phyloP scores from a whole-genome alignment of 2,329 filamentous ascomycete species.

The Arthroderma sp. region DNA sequence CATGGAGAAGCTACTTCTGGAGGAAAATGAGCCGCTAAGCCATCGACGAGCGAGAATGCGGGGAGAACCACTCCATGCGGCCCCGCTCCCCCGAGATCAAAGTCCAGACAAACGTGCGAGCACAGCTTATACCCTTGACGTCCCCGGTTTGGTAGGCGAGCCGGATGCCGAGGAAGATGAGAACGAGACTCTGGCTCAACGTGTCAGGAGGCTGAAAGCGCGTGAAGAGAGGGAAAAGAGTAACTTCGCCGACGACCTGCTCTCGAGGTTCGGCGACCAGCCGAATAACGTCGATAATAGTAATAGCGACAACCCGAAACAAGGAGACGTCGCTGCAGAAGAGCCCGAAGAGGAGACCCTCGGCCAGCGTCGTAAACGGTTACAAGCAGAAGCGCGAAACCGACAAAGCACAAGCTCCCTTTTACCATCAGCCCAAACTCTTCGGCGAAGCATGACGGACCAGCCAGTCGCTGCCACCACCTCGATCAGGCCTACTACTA shows the following conservation, averaged over 20 bases:
- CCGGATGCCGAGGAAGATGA: slow-evolving; percentile 18
- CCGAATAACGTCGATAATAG: slow-evolving; percentile 1
- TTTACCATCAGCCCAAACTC: neutral
- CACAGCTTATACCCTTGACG: slow-evolving; percentile 22
- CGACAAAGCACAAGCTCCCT: neutral
- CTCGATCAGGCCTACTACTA: too few species aligned
- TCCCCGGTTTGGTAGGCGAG: slow-evolving; percentile 14
- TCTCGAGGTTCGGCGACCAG: slow-evolving; percentile 25
- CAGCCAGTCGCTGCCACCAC: too few species aligned
- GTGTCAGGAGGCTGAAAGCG: slow-evolving; percentile 27
- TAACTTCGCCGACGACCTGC: slow-evolving; percentile 32
- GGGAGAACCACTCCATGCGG: slow-evolving; percentile 37
- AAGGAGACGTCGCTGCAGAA: slow-evolving; percentile 8
- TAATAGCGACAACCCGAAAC: slow-evolving; percentile 1
- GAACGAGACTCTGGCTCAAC: slow-evolving; percentile 34
- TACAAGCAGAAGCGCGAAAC: slow-evolving; percentile 27
- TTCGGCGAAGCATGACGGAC: too few species aligned
- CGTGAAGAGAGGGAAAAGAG: slow-evolving; percentile 13
- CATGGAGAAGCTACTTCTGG: slow-evolving; percentile 59
- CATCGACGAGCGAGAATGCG: slow-evolving; percentile 61
- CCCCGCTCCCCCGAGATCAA: slow-evolving; percentile 7
- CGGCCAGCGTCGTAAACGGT: slow-evolving; percentile 32
- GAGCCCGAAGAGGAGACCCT: slow-evolving; percentile 30
- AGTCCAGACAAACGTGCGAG: slow-evolving; percentile 18
- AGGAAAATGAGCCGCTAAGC: slow-evolving; percentile 85